Base-by-base conservation (phyloP, 140 eudicot genomes). In the Ambrosia hybrid region DNA sequence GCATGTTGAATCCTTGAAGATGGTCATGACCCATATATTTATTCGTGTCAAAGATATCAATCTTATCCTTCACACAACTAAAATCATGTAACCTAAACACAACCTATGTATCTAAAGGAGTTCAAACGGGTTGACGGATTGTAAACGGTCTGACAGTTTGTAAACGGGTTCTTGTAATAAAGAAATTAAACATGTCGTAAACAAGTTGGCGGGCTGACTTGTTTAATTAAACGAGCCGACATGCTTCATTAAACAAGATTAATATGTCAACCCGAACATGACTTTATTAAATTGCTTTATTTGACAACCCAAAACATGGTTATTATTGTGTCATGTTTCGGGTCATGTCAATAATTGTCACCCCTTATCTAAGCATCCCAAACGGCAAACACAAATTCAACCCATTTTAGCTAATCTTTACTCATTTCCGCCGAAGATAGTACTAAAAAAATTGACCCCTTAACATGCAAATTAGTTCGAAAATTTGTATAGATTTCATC, bases 381-480 rank as follows among this genome's bases (percentile, higher is more conserved):
- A 4, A 39, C 8, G 6, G 2, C 45, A 1, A 39, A 39, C 41
- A 39, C 4, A 39, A 53, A 45, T 34, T 26, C 9, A 51, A 77
- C 58, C 64, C 76, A 56, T 17, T 30, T 76, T 57, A 13, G 65
- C 41, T 62, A 37, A 52, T 49, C 39, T 60, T 14, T 17, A 17
- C 26, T 46, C 57, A 52, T 1, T 39, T 33, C 71, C 57, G 37
- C 4, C 10, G 4, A 53, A 53, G n/a, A 36, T 75, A 39, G 45
- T 4, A n/a, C n/a, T n/a, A n/a, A 8, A 39, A 39, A 39, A 1
- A 2, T 5, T 39, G 45, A 39, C 45, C 45, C 8, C 6, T 39
- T 39, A 56, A 75, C 49, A 66, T 5, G 14, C 58, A 26, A 48
- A 62, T 70, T 17, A 59, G 76, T n/a, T n/a, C n/a, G n/a, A n/a